Percentiles rank a stretch among this genome's conserved stretches.
Evolutionary conservation across 768 basidiomycete genomes (phyloP).

Genomic region (Rhodotorula graminis): DNA sequence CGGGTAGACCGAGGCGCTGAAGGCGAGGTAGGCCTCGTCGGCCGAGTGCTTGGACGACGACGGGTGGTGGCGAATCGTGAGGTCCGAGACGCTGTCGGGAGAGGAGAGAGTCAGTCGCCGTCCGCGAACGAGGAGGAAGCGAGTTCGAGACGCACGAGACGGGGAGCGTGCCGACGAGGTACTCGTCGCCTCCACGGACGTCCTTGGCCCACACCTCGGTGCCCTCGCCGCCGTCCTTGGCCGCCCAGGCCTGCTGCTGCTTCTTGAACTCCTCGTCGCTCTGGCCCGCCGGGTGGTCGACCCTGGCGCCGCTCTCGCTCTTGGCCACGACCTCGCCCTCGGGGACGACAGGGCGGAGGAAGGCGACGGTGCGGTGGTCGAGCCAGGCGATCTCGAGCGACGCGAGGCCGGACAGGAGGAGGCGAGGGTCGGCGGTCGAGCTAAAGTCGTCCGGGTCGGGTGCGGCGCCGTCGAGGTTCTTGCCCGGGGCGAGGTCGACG

Average conservation of each 20-base stretch:
- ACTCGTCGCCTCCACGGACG: slow-evolving; percentile 21
- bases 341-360: slow-evolving; percentile 16
- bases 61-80: slow-evolving; percentile 16
- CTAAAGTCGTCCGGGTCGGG: neutral
- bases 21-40: slow-evolving; percentile 65
- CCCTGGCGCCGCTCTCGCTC: neutral
- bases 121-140: too few relatives aligned
- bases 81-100: slow-evolving; percentile 28
- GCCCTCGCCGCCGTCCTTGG: slow-evolving; percentile 24
- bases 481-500: slow-evolving; percentile 12
- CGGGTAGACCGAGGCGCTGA: slow-evolving; percentile 75
- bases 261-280: slow-evolving; percentile 22
- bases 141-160: slow-evolving; percentile 27
- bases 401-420: slow-evolving; percentile 24
- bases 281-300: slow-evolving; percentile 18
- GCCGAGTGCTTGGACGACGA: slow-evolving; percentile 45
- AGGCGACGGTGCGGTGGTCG: slow-evolving; percentile 35
- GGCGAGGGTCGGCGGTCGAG: neutral
- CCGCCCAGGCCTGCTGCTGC: neutral
- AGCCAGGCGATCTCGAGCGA: slow-evolving; percentile 37
- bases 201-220: slow-evolving; percentile 38
- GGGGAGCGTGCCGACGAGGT: slow-evolving; percentile 37
- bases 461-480: neutral
- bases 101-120: neutral
- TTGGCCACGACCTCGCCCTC: neutral